Percentiles rank a stretch among this genome's conserved stretches.
Evolutionary conservation across 2,329 filamentous ascomycete genomes (phyloP).

Genomic region (Penicillium frequentans): DNA sequence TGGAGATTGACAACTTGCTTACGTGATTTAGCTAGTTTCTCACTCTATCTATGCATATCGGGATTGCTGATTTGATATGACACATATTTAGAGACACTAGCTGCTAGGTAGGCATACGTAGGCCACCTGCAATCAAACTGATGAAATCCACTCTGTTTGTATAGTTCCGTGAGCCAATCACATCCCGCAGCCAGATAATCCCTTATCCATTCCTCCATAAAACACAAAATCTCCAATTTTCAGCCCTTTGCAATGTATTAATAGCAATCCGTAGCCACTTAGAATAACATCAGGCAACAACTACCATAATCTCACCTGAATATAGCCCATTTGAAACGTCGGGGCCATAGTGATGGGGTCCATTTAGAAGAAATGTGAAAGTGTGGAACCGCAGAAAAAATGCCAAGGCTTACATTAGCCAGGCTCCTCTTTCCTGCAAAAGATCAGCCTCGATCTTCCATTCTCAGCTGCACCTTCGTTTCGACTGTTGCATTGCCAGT

Average conservation of each 20-base stretch:
- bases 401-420: conserved; percentile 28
- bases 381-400: conserved; percentile 17
- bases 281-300: not conserved
- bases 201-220: not conserved
- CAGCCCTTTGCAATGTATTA: not conserved
- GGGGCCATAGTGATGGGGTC: not conserved
- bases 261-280: not conserved
- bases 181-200: not conserved
- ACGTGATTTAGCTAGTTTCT: too few species aligned
- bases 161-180: not conserved
- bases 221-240: not conserved
- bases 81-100: too few species aligned
- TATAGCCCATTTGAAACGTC: not conserved
- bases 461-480: conserved; percentile 7
- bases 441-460: conserved; percentile 16
- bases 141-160: not conserved
- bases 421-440: conserved; percentile 12
- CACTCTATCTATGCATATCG: too few species aligned
- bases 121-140: too few species aligned
- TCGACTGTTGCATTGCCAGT: not conserved
- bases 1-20: too few species aligned
- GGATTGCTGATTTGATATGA: too few species aligned
- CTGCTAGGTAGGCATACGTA: too few species aligned
- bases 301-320: not conserved
- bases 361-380: conserved; percentile 4